A percentile compares a stretch with the other conserved stretches of the same genome.
Evolutionary conservation across 805 yeast genomes (phyloP).

Genomic region (Starmerella vaccinii): DNA sequence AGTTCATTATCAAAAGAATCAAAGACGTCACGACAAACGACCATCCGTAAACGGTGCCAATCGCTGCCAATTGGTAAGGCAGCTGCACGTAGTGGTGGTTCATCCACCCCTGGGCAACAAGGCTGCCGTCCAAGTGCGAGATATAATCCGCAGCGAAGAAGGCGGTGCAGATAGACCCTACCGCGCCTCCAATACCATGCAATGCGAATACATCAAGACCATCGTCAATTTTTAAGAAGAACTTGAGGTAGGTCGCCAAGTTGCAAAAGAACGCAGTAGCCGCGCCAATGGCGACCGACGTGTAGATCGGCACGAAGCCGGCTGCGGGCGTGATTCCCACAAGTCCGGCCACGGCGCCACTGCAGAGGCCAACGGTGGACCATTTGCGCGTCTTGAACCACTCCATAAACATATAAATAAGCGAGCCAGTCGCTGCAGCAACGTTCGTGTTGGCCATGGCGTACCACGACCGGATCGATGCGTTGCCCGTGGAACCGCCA

Average conservation of each 20-base stretch:
- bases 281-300: constrained; percentile 74
- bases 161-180: constrained; percentile 61
- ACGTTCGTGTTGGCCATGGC: constrained; percentile 87
- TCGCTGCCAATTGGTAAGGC: constrained; percentile 88
- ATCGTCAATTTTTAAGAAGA: constrained; percentile 68
- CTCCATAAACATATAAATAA: constrained; percentile 90
- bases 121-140: constrained; percentile 68
- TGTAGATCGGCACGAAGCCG: constrained; percentile 88
- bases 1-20: constrained; percentile 61
- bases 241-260: constrained; percentile 74
- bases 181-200: constrained; percentile 36
- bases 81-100: constrained; percentile 82
- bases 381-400: constrained; percentile 79
- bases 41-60: constrained; percentile 65
- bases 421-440: constrained; percentile 88
- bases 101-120: constrained; percentile 82
- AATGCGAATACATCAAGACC: constrained; percentile 84
- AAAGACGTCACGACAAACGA: constrained; percentile 66
- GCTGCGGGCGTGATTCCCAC: constrained; percentile 97
- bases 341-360: constrained; percentile 86
- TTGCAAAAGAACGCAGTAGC: constrained; percentile 70
- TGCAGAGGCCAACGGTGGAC: constrained; percentile 88
- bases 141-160: constrained; percentile 90
- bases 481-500: constrained; percentile 95
- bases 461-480: constrained; percentile 87